Conservation (phyloP, 1,284 basidiomycete species). For the Irpex sp. region DNA sequence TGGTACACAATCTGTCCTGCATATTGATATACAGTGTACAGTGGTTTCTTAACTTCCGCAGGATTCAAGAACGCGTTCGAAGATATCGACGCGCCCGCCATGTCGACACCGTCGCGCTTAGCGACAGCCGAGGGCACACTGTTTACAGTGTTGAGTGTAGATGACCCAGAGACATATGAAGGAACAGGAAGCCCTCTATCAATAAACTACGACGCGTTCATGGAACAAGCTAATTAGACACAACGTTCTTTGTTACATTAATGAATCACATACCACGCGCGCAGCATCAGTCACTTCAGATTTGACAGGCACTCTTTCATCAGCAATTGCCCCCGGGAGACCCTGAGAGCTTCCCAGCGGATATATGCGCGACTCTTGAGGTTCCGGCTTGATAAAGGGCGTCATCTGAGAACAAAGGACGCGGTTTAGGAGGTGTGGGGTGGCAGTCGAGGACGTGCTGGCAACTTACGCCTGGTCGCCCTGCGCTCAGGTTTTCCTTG, state of each 20-base stretch:
- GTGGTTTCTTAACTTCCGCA: not conserved
- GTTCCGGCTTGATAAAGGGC: slow-evolving; percentile 39
- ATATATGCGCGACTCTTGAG: slow-evolving; percentile 29
- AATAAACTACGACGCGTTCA: not conserved
- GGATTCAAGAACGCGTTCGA: not conserved
- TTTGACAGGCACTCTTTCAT: slow-evolving; percentile 25
- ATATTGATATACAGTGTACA: slow-evolving; percentile 22
- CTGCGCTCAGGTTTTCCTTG: slow-evolving; percentile 6
- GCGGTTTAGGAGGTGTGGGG: not conserved
- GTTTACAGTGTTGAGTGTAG: slow-evolving; percentile 5
- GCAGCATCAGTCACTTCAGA: slow-evolving; percentile 28
- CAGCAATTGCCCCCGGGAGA: slow-evolving; percentile 11
- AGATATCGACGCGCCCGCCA: not conserved
- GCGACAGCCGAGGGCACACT: not conserved
- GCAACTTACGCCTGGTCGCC: slow-evolving; percentile 3
- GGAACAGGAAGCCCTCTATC: slow-evolving; percentile 3
- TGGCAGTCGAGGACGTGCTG: not conserved
- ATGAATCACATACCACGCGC: slow-evolving; percentile 25
- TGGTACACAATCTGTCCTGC: slow-evolving; percentile 43
- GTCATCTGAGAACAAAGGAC: slow-evolving; percentile 12
- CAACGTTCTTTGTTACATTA: not conserved
- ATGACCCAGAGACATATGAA: not conserved
- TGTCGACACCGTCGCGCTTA: not conserved
- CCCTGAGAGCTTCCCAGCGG: slow-evolving; percentile 23
- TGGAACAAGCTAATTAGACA: not conserved